Conservation (phyloP, 768 basidiomycete genomes). For the Phanerochaete carnosa region DNA sequence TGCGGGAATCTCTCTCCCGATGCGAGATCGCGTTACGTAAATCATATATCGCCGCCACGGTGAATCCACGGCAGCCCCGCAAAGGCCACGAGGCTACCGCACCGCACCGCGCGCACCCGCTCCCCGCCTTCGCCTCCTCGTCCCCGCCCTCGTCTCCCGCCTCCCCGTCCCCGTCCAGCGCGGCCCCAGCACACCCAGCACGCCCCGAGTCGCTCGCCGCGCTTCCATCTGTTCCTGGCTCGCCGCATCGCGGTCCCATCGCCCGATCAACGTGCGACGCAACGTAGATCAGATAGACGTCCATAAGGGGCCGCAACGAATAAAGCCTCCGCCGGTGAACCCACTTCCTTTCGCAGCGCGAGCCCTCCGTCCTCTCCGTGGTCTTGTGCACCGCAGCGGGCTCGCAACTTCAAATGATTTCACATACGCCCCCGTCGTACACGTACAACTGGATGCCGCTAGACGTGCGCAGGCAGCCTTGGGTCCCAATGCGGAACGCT, state of each 20-base stretch:
- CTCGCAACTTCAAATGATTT: background rate
- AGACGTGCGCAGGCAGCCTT: slow-evolving; percentile 1
- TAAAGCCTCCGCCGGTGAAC: slow-evolving; percentile 14
- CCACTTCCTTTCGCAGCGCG: background rate
- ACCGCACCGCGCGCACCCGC: background rate
- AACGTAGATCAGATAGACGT: slow-evolving; percentile 12
- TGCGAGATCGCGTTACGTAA: slow-evolving; percentile 18
- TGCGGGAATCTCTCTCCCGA: slow-evolving; percentile 29
- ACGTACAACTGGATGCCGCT: slow-evolving; percentile 7
- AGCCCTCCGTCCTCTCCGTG: background rate
- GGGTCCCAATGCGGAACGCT: slow-evolving; percentile 13
- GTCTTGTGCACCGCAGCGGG: background rate
- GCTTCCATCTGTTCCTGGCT: slow-evolving; percentile 3
- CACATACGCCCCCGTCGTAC: background rate
- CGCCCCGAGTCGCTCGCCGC: background rate
- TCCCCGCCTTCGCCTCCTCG: background rate
- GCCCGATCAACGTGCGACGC: slow-evolving; percentile 15
- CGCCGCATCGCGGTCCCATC: slow-evolving; percentile 3
- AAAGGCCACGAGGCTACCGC: slow-evolving; percentile 17
- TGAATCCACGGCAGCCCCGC: slow-evolving; percentile 25
- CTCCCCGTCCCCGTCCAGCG: background rate
- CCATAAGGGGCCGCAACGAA: slow-evolving; percentile 1
- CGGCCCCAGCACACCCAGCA: background rate
- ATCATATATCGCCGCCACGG: slow-evolving; percentile 22
- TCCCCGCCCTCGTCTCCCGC: background rate